Base-by-base conservation (phyloP, 306 rosid genomes). In the Vigna hirtella region DNA sequence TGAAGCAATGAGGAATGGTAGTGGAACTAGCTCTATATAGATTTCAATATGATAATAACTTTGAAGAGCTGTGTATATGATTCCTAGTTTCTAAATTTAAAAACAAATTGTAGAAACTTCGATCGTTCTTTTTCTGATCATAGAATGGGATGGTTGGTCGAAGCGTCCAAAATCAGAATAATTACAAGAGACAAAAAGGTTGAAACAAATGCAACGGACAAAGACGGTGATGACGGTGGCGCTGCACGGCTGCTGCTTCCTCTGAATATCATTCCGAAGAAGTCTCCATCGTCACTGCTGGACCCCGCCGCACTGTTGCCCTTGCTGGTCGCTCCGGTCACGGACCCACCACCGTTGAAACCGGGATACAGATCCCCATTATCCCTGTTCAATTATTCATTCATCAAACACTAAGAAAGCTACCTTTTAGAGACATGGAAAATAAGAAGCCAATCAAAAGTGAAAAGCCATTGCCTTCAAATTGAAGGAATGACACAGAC, bases 211-310 rank as follows among this genome's bases (percentile, higher is more conserved):
- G 73, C 47, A 70, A 81, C 22, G 59, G 88, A 68, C 26, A 81
- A 75, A 12, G 78, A 58, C 28, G 79, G 64, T 72, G 85, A 77
- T 9, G 87, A 42, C 2, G 47, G 70, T 50, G 90, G 83, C 13
- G 93, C 65, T 63, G 88, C 86, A 47, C 81, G 81, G 79, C 87
- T 85, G 81, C 81, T 80, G 17, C 83, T 78, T 45, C 86, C 88
- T 50, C 84, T 88, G 62, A 96, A 91, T 79, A 93, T 88, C 96
- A 93, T 91, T 51, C 97, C 97, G 18, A 93, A 93, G 79, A 79
- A 88, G 87, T 90, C 94, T 0, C 86, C 97, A 34, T 80, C 91
- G 9, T 70, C 86, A 48, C 78, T 56, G 76, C 80, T 75, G 76
- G 91, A 80, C 84, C 91, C 85, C 32, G 48, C 85, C 32, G 48